These are phyloP conservation scores for Phanerochaete sordida DNA, from an alignment of 768 basidiomycete genomes.

Conservation along the genomic window DNA sequence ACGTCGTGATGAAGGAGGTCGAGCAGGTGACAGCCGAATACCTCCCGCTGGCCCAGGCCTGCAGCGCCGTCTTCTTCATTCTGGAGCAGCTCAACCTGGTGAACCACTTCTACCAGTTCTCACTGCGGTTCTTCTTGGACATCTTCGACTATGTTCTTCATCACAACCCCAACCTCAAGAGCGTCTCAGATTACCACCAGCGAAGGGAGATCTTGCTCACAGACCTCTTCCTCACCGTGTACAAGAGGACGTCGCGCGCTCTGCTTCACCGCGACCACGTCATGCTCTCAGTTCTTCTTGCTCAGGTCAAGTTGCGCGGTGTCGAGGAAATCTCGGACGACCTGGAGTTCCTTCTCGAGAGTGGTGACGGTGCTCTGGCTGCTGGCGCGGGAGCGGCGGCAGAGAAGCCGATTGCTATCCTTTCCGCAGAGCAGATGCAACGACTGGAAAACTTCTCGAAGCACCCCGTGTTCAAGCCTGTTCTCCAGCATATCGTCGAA, in stretches of 20 bases:
- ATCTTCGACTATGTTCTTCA: conserved; percentile 95
- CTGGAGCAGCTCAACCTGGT: conserved; percentile 90
- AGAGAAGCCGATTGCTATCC: conserved; percentile 40
- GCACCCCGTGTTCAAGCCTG: conserved; percentile 73
- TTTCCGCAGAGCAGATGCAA: conserved; percentile 64
- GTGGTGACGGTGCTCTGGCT: conserved; percentile 61
- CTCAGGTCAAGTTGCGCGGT: conserved; percentile 83
- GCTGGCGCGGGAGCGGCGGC: conserved; percentile 29
- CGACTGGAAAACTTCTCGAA: conserved; percentile 71
- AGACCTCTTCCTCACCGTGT: conserved; percentile 87
- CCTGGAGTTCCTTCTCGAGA: conserved; percentile 89
- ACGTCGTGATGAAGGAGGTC: conserved; percentile 92
- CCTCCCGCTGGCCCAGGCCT: conserved; percentile 89
- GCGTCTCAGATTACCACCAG: conserved; percentile 64
- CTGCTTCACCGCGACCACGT: conserved; percentile 88
- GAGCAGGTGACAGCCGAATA: conserved; percentile 96
- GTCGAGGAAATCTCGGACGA: conserved; percentile 80
- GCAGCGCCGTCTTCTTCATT: conserved; percentile 96
- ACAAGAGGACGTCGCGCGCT: conserved; percentile 85
- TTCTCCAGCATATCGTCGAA: conserved; percentile 57
- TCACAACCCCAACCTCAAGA: conserved; percentile 86
- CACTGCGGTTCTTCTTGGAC: conserved; percentile 95
- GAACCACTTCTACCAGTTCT: conserved; percentile 99
- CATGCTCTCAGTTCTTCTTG: conserved; percentile 85
- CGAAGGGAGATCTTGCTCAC: conserved; percentile 80